Percentiles rank a stretch among this genome's conserved stretches.
phyloP scores from a whole-genome alignment of 805 yeast species.

The Scheffersomyces coipomensis region DNA sequence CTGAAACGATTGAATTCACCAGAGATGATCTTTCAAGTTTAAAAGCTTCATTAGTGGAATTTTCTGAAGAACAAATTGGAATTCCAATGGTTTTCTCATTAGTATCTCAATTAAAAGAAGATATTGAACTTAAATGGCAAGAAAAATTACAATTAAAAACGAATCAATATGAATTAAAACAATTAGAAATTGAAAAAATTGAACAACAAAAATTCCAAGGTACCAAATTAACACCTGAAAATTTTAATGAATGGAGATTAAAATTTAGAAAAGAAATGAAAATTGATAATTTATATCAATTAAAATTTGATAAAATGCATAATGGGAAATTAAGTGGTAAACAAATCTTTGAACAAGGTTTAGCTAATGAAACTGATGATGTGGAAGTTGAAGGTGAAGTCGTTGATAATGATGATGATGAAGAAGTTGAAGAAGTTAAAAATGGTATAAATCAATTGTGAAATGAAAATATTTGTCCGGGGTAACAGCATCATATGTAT shows the following conservation, averaged over 20 bases:
- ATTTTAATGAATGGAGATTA: conserved; percentile 71
- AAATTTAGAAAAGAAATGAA: conserved; percentile 71
- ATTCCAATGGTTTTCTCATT: conserved; percentile 89
- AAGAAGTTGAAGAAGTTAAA: conserved; percentile 1
- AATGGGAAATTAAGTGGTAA: conserved; percentile 81
- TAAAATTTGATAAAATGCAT: conserved; percentile 57
- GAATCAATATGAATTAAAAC: conserved; percentile 44
- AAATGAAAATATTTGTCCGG: no score
- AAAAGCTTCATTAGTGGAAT: conserved; percentile 43
- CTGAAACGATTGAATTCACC: conserved; percentile 59
- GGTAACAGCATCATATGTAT: no score
- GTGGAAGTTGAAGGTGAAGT: conserved; percentile 1
- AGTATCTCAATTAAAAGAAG: conserved; percentile 74
- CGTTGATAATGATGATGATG: background rate
- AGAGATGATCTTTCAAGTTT: conserved; percentile 44
- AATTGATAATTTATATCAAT: conserved; percentile 56
- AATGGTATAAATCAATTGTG: background rate
- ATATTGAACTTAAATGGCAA: conserved; percentile 68
- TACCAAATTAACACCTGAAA: conserved; percentile 80
- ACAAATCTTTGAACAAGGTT: conserved; percentile 87
- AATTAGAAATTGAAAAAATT: conserved; percentile 65
- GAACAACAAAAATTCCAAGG: conserved; percentile 91
- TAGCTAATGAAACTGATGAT: conserved; percentile 53
- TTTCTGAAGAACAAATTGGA: conserved; percentile 79
- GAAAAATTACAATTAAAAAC: conserved; percentile 41